Base-by-base conservation (phyloP, 495 filamentous ascomycete genomes). In the Articulospora tetracladia region DNA sequence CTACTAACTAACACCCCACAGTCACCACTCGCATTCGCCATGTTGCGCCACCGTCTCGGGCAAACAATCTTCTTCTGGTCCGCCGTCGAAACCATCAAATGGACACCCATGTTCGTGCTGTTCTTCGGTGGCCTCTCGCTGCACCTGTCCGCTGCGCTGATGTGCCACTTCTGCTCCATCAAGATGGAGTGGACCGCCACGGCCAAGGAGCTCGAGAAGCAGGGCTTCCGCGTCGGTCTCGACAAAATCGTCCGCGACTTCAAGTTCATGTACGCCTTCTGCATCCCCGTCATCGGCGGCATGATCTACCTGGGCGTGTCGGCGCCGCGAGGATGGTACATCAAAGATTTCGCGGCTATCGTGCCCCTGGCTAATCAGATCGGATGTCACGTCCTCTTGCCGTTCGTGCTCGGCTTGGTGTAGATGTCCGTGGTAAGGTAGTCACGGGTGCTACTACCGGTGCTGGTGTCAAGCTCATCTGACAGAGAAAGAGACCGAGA, bases 171-270 rank as follows among this genome's bases (percentile, higher is more conserved):
- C 69, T 80, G 86, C 64, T 72, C 76, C 69, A 77, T 86, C 65
- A 76, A 82, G 61, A 86, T 86, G 76, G 72, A 72, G 36, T 87
- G 84, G 84, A 78, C 77, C 1, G 77, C 83, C 10, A 87, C 84
- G 1, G 78, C 84, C 24, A 82, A 81, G 69, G 85, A 88, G 64
- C 68, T 79, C 22, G 84, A 85, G 60, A 68, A 68, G 25, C 67
- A 25, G 23, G 57, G 57, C 8, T 63, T 66, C 60, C 36, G 51
- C 19, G 59, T 58, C 28, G 58, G 50, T 27, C 12, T 64, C 20
- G 26, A 55, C 24, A 49, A 50, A 27, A 65, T 62, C 34, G 44
- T 55, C 23, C 48, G 34, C 11, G 51, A 59, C 47, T 65, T 65
- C 59, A 65, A 65, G 50, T 65, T 24, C 13, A 65, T 65, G 63